phyloP scores from a whole-genome alignment of 768 basidiomycete species.

The Lactifluus volemus region DNA sequence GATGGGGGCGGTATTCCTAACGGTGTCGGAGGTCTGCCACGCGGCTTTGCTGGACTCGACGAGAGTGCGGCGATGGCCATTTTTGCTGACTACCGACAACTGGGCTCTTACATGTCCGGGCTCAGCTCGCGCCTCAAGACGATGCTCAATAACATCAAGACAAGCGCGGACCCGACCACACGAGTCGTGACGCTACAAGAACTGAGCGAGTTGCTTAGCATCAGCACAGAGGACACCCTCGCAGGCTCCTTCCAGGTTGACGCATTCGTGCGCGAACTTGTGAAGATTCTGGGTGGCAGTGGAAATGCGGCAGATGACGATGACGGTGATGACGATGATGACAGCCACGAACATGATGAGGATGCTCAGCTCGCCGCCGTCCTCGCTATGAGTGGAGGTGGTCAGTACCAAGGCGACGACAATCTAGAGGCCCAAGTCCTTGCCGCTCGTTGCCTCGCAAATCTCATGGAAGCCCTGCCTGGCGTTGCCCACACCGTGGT shows the following conservation, averaged over 20 bases:
- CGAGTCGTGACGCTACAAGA: slow-evolving; percentile 89
- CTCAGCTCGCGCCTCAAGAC: slow-evolving; percentile 82
- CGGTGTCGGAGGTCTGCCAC: slow-evolving; percentile 23
- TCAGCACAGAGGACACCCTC: slow-evolving; percentile 95
- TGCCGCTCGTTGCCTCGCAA: slow-evolving; percentile 93
- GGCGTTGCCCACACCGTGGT: slow-evolving; percentile 97
- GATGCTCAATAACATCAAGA: slow-evolving; percentile 83
- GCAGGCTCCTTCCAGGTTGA: slow-evolving; percentile 95
- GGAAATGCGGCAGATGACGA: slow-evolving; percentile 66
- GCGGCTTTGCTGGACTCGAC: slow-evolving; percentile 34
- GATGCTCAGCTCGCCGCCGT: slow-evolving; percentile 86
- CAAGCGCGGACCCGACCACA: slow-evolving; percentile 74
- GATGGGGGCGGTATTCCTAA: slow-evolving; percentile 27
- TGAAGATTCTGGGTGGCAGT: slow-evolving; percentile 80
- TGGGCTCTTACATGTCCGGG: slow-evolving; percentile 90
- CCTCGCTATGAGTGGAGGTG: slow-evolving; percentile 70
- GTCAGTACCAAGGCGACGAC: slow-evolving; percentile 65
- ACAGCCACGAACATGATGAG: slow-evolving; percentile 57
- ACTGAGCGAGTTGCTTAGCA: slow-evolving; percentile 87
- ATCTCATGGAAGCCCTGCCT: slow-evolving; percentile 98
- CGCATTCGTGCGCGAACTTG: slow-evolving; percentile 83
- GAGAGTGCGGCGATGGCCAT: slow-evolving; percentile 71
- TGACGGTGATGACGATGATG: slow-evolving; percentile 57
- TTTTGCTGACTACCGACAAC: slow-evolving; percentile 79
- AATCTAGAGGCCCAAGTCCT: slow-evolving; percentile 91